Evolutionary conservation across 2,329 filamentous ascomycete genomes (phyloP).

Genomic region (Lasiodiplodia hormozganensis): DNA sequence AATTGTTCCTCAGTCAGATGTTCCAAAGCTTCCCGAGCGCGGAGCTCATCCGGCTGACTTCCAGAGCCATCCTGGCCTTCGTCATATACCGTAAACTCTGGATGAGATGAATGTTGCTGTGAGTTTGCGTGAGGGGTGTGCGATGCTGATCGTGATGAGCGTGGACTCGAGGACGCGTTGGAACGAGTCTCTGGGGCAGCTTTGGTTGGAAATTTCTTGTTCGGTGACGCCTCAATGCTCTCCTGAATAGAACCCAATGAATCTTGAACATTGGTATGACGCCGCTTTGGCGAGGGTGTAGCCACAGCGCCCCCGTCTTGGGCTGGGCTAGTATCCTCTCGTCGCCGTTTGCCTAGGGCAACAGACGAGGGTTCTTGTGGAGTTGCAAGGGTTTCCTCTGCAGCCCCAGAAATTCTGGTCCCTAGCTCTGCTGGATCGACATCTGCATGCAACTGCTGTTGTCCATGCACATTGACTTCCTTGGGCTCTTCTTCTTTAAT

Average conservation of each 20-base stretch:
- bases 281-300: background rate
- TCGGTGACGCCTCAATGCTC: conserved; percentile 17
- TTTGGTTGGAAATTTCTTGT: background rate
- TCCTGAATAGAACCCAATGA: background rate
- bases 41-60: background rate
- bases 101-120: background rate
- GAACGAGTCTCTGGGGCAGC: background rate
- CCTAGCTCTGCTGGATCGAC: background rate
- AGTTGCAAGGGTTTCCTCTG: background rate
- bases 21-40: background rate
- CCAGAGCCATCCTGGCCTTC: background rate
- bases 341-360: background rate
- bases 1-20: background rate
- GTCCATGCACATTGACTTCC: background rate
- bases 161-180: background rate
- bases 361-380: background rate
- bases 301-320: background rate
- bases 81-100: background rate
- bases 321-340: background rate
- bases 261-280: background rate
- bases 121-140: background rate
- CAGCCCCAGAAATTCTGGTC: background rate
- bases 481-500: background rate
- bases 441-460: background rate
- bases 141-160: background rate